Percentiles rank a stretch among this genome's conserved stretches.
These are phyloP conservation scores for Rhizopus arrhizus DNA, from an alignment of 371 early-diverging fungal species.

Conservation along the genomic window DNA sequence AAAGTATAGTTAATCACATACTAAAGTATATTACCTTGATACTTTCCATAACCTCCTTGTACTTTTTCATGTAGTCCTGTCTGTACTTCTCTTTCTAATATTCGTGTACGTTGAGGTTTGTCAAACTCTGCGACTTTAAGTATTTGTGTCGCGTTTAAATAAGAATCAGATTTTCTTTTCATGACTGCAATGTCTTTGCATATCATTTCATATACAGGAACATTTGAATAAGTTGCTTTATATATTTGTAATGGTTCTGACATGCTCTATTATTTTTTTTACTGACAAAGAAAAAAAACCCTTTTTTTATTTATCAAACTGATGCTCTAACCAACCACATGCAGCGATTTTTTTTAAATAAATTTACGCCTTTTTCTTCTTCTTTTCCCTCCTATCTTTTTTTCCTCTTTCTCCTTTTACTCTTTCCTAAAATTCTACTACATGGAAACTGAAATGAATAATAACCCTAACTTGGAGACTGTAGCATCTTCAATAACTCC, in stretches of 20 bases:
- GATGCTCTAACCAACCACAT: constrained; percentile 2
- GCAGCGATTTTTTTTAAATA: neutral
- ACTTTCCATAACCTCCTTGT: constrained; percentile 94
- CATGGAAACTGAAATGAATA: neutral
- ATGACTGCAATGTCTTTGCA: constrained; percentile 83
- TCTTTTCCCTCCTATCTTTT: neutral
- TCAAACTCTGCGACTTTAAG: constrained; percentile 91
- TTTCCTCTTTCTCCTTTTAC: neutral
- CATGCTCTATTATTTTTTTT: neutral
- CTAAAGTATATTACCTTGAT: constrained; percentile 71
- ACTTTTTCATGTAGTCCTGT: constrained; percentile 83
- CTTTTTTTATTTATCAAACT: neutral
- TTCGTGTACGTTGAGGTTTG: constrained; percentile 84
- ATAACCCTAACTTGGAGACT: neutral
- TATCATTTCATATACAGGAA: constrained; percentile 86
- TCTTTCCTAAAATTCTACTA: neutral
- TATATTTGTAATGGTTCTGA: constrained; percentile 17
- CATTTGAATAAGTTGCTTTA: constrained; percentile 81
- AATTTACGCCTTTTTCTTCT: neutral
- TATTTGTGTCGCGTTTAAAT: constrained; percentile 91
- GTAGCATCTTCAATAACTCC: neutral
- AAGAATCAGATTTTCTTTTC: constrained; percentile 80
- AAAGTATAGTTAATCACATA: neutral
- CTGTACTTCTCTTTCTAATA: constrained; percentile 81
- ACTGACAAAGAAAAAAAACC: too few relatives aligned